Percentiles rank a stretch among this genome's conserved stretches.
phyloP scores from a whole-genome alignment of 345 rosid species.

The Eucalyptus paniculata region DNA sequence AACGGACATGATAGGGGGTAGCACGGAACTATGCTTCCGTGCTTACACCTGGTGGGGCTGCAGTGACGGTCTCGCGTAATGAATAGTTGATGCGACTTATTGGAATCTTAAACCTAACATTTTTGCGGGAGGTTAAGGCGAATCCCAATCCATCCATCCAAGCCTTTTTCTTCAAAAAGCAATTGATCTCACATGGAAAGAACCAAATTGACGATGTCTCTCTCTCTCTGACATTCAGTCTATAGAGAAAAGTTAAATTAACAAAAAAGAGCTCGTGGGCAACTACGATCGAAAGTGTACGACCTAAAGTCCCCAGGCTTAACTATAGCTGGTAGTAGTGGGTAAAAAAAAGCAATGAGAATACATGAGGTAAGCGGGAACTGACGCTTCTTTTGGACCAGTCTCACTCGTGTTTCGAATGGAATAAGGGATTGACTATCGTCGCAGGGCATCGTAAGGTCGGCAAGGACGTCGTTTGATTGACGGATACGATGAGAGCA shows the following conservation, averaged over 20 bases:
- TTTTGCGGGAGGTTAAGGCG: rapidly evolving
- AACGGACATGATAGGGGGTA: neutral
- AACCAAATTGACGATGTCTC: neutral
- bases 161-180: neutral
- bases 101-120: neutral
- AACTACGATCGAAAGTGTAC: neutral
- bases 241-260: neutral
- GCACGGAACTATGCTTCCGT: neutral
- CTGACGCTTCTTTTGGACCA: neutral
- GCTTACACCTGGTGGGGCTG: rapidly evolving
- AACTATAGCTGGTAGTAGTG: neutral
- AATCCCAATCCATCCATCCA: neutral
- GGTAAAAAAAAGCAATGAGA: neutral
- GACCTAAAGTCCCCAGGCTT: neutral
- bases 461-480: neutral
- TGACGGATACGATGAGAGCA: neutral
- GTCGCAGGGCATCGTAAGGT: neutral
- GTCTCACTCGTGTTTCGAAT: neutral
- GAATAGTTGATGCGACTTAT: neutral
- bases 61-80: rapidly evolving
- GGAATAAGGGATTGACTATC: neutral
- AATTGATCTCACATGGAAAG: neutral
- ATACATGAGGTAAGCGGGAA: neutral
- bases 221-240: neutral
- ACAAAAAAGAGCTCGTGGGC: neutral